Evolutionary conservation across 345 rosid species (phyloP), one percentile per base, ranked within the genome.

Genomic region (Populus alba): DNA sequence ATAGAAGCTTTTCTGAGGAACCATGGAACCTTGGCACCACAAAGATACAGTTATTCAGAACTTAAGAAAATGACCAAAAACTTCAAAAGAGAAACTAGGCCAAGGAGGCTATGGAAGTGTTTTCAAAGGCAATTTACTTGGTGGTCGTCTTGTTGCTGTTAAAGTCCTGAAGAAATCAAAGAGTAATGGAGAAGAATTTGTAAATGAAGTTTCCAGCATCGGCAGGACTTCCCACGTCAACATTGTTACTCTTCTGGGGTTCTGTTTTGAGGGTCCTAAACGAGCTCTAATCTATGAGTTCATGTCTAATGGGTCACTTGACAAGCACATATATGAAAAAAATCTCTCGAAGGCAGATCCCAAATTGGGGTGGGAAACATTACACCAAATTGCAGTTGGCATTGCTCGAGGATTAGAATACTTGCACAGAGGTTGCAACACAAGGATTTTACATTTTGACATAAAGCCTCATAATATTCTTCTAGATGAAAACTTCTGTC

Each of bases 401-500:
- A 38, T 77, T 27, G 79, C 79, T 25, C 15, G 8, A 7, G 74
- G 79, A 7, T 41, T 77, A 18, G 74, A 77, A 22, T 77, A 69
- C 74, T 18, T 77, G 68, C 74, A 77, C 5, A 55, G 43, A 68
- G 74, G 74, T 23, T 69, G 79, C n/a, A 68, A 57, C 22, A 69
- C 68, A 2, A 41, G 43, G 74, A 39, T 39, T 67, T 18, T 76
- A 18, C 79, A 76, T 66, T 67, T 76, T 8, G 79, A 76, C 66
- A 76, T 76, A 76, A 53, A 76, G 39, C 78, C 78, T 22, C 72
- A 75, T 20, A 75, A 67, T 23, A 67, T 75, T 66, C 78, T 75
- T 51, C n/a, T 76, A 7, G 66, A 76, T 35, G 78, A 76, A 23
- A 33, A 76, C 12, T 51, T 76, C 3, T 13, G 66, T 49, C 72